Evolutionary conservation across 306 rosid genomes (phyloP).

Genomic region (Malus domestica): DNA sequence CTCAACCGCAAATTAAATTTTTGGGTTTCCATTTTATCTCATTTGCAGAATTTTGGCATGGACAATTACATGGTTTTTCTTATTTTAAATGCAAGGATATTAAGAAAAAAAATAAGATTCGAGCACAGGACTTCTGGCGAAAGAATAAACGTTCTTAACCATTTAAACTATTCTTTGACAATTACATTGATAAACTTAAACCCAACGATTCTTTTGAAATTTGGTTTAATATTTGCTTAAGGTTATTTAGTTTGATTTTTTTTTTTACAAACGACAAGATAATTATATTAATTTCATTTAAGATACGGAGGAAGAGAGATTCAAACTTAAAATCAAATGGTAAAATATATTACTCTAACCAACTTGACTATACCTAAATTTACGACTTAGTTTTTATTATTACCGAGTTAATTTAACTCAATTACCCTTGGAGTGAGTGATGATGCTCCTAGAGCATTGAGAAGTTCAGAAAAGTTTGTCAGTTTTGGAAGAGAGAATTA

Average conservation of each 20-base stretch:
- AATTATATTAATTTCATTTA: too few species aligned
- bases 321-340: too few species aligned
- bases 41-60: background rate
- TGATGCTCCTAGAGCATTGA: background rate
- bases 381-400: too few species aligned
- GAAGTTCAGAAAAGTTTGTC: background rate
- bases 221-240: background rate
- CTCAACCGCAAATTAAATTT: background rate
- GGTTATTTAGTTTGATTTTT: too few species aligned
- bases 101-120: background rate
- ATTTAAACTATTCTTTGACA: too few species aligned
- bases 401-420: background rate
- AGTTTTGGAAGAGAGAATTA: background rate
- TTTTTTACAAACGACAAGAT: background rate
- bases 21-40: background rate
- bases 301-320: fast-evolving
- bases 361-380: too few species aligned
- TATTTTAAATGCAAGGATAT: too few species aligned
- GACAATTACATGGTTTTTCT: background rate
- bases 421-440: background rate
- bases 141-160: too few species aligned
- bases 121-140: fast-evolving
- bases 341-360: background rate
- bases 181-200: too few species aligned
- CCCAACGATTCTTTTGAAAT: background rate